A percentile compares a stretch with the other conserved stretches of the same genome.
Evolutionary conservation across 2,329 filamentous ascomycete species (phyloP).

Genomic region (Phialocephala subalpina): DNA sequence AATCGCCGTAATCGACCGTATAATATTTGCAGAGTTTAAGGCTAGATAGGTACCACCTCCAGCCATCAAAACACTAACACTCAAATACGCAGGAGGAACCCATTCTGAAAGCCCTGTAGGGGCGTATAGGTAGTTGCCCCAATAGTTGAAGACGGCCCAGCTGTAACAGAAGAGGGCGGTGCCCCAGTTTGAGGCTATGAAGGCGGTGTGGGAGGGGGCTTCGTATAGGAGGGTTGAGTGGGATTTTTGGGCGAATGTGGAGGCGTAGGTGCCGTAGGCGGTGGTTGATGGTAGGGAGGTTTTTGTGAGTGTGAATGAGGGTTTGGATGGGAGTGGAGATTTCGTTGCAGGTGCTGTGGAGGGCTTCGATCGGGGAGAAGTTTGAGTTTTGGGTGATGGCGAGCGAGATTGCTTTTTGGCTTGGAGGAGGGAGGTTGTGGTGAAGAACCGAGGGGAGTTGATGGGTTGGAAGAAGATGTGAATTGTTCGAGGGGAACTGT

Average conservation of each 20-base stretch:
- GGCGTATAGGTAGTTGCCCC: conserved; percentile 55
- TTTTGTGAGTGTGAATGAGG: conserved; percentile 10
- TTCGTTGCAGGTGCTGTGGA: conserved; percentile 13
- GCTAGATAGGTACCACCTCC: conserved; percentile 67
- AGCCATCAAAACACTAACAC: conserved; percentile 66
- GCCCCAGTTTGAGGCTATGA: conserved; percentile 66
- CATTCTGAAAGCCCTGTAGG: conserved; percentile 61
- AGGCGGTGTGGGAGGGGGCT: conserved; percentile 68
- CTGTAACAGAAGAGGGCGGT: conserved; percentile 61
- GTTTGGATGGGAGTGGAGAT: conserved; percentile 13
- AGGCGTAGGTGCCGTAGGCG: conserved; percentile 56
- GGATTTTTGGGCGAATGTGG: conserved; percentile 61
- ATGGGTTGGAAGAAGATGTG: conserved; percentile 25
- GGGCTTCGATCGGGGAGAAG: conserved; percentile 10
- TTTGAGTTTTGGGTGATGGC: conserved; percentile 6
- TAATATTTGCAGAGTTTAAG: conserved; percentile 62
- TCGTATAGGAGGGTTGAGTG: conserved; percentile 69
- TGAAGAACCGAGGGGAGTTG: conserved; percentile 33
- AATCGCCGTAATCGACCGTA: conserved; percentile 51
- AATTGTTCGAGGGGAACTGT: conserved; percentile 22
- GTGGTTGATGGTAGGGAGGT: neutral
- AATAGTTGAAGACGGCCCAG: conserved; percentile 60
- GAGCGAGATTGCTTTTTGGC: conserved; percentile 27
- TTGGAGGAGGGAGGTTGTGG: conserved; percentile 31
- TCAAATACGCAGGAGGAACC: conserved; percentile 64